Evolutionary conservation across 208 protist genomes (phyloP).

Genomic region (Leishmania tarentolae): DNA sequence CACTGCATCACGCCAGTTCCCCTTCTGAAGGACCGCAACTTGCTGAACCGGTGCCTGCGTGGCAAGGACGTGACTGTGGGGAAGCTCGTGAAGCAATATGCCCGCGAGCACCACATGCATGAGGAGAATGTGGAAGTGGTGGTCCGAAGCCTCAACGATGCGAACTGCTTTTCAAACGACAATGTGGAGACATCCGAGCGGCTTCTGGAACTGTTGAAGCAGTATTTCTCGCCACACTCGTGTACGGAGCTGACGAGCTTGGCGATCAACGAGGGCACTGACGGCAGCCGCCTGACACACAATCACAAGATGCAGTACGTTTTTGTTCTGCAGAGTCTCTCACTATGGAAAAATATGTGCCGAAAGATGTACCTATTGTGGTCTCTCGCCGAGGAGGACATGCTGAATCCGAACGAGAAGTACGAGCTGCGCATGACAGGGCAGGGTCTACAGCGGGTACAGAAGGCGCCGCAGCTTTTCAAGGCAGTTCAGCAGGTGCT

Average conservation of each 20-base stretch:
- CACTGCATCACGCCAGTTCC: conserved; percentile 92
- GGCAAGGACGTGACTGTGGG: conserved; percentile 84
- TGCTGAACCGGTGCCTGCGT: conserved; percentile 86
- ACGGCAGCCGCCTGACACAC: conserved; percentile 95
- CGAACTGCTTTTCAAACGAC: conserved; percentile 90
- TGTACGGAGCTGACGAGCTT: conserved; percentile 53
- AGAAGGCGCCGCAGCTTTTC: conserved; percentile 86
- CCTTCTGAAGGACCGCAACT: conserved; percentile 57
- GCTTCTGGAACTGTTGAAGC: conserved; percentile 74
- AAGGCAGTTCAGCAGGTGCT: conserved; percentile 90
- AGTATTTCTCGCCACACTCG: conserved; percentile 73
- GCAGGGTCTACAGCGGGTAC: conserved; percentile 96
- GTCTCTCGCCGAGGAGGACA: conserved; percentile 95
- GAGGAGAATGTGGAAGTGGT: conserved; percentile 75
- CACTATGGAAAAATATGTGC: conserved; percentile 95
- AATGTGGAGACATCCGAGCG: conserved; percentile 77
- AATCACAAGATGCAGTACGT: conserved; percentile 94
- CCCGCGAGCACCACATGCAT: conserved; percentile 23
- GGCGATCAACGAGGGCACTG: conserved; percentile 77
- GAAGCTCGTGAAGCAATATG: conserved; percentile 69
- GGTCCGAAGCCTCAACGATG: conserved; percentile 91
- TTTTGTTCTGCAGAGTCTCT: conserved; percentile 96
- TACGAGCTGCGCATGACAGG: conserved; percentile 92
- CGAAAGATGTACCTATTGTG: conserved; percentile 88
- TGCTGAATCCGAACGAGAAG: conserved; percentile 82